Conservation (phyloP, 2,329 filamentous ascomycete species). For the Fusarium sp. region DNA sequence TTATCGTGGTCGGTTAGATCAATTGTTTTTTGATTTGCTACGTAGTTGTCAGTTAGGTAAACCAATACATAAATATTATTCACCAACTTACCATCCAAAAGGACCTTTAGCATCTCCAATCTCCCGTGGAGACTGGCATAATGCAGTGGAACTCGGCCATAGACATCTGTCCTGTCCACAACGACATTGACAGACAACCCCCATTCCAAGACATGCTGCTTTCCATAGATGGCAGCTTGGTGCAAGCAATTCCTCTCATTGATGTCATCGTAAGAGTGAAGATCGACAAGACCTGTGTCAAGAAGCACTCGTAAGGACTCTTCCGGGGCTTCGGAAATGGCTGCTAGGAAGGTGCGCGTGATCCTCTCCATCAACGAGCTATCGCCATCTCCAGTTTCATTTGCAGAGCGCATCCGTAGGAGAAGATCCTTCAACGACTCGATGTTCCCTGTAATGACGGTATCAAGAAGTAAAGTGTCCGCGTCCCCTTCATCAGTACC, state of each 20-base stretch:
- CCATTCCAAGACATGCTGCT: conserved; percentile 79
- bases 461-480: conserved; percentile 89
- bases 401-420: conserved; percentile 72
- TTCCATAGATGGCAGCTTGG: conserved; percentile 95
- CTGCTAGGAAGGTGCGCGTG: conserved; percentile 90
- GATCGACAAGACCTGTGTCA: conserved; percentile 84
- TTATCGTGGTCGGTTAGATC: conserved; percentile 95
- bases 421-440: conserved; percentile 84
- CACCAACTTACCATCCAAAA: conserved; percentile 70
- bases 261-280: conserved; percentile 96
- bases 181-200: conserved; percentile 83
- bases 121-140: conserved; percentile 97
- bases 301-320: conserved; percentile 82
- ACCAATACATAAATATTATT: neutral
- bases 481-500: conserved; percentile 90
- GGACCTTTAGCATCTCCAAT: conserved; percentile 81
- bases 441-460: conserved; percentile 84
- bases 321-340: conserved; percentile 86
- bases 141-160: conserved; percentile 91
- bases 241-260: conserved; percentile 97
- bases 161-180: conserved; percentile 87
- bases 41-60: conserved; percentile 21
- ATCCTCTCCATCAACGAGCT: conserved; percentile 77
- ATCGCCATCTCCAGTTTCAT: conserved; percentile 69
- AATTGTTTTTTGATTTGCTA: conserved; percentile 79